Evolutionary conservation across 2,329 filamentous ascomycete species (phyloP).

Genomic region (Dryadomyces quercus-mongolicae): DNA sequence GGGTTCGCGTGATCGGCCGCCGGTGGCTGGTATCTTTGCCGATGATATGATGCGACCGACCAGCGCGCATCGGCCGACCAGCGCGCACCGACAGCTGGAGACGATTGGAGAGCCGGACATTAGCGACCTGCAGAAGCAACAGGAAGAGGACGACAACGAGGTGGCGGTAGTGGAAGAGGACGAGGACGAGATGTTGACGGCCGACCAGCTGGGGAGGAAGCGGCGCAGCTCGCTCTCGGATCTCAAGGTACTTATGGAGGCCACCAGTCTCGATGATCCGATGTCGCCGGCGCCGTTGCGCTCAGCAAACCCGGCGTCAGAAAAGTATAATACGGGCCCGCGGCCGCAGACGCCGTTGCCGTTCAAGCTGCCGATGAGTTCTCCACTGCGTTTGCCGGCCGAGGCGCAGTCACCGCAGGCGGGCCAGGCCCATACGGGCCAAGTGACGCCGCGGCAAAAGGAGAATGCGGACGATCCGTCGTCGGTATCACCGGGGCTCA

Average conservation of each 20-base stretch:
- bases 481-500: background rate
- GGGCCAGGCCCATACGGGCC: background rate
- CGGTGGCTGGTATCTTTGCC: constrained; percentile 45
- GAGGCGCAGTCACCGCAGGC: constrained; percentile 16
- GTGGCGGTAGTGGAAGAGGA: constrained; percentile 18
- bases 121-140: background rate
- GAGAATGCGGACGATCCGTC: constrained; percentile 25
- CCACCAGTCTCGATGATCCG: constrained; percentile 37
- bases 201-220: constrained; percentile 52
- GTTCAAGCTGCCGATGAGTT: constrained; percentile 41
- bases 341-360: constrained; percentile 26
- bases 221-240: constrained; percentile 87
- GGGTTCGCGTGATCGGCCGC: constrained; percentile 46
- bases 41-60: constrained; percentile 30
- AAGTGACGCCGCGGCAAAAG: constrained; percentile 30
- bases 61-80: constrained; percentile 35
- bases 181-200: constrained; percentile 19
- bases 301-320: constrained; percentile 39
- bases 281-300: constrained; percentile 33
- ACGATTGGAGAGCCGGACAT: constrained; percentile 46
- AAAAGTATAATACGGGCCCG: constrained; percentile 42
- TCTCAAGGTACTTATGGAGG: constrained; percentile 52
- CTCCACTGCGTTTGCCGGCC: constrained; percentile 17
- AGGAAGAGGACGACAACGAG: background rate
- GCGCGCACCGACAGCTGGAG: constrained; percentile 41